Base-by-base conservation (phyloP, 2,329 filamentous ascomycete species). In the Aspergillus thermomutatus region DNA sequence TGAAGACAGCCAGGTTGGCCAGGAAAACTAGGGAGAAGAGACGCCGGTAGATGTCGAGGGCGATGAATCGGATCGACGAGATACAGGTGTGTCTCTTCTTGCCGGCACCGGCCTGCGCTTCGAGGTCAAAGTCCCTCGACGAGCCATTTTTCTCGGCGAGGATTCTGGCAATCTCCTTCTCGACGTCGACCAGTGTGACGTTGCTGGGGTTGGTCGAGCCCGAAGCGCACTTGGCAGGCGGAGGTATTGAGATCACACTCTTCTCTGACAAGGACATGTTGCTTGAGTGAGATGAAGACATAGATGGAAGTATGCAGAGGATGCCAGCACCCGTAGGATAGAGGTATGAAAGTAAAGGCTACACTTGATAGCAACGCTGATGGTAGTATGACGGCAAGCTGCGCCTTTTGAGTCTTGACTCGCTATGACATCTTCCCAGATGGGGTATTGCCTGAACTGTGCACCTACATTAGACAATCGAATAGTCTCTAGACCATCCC, bases 21-120 rank as follows among this genome's bases (percentile, higher is more conserved):
- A 71, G 49, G 34, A 78, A 70, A n/a, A 77, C 70, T 2, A 79
- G 45, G 4, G 71, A 68, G 65, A 77, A 78, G 4, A 79, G 74
- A 7, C 75, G 72, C 10, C 75, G 74, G 60, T 79, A 79, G 19
- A 77, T 66, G 55, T 72, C 70, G 55, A 78, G 65, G 40, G 73
- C 57, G 34, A 67, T 68, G 60, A 69, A 78, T 31, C 75, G 69
- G 49, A 75, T 54, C 19, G 66, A 66, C 27, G 71, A 65, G 51
- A 72, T 59, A 31, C 60, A 52, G 50, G 66, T 70, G 23, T 58
- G 63, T 45, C 64, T 64, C 23, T 51, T 64, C 50, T 62, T 56
- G 19, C 27, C 14, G 9, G 53, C 59, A 37, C 21, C 5, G 43
- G 21, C 11, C 54, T 72, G 71, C 5, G 69, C 66, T 54, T 73